Percentiles rank a stretch among this genome's conserved stretches.
phyloP scores from a whole-genome alignment of 306 rosid genomes.

The Citrullus colocynthis region DNA sequence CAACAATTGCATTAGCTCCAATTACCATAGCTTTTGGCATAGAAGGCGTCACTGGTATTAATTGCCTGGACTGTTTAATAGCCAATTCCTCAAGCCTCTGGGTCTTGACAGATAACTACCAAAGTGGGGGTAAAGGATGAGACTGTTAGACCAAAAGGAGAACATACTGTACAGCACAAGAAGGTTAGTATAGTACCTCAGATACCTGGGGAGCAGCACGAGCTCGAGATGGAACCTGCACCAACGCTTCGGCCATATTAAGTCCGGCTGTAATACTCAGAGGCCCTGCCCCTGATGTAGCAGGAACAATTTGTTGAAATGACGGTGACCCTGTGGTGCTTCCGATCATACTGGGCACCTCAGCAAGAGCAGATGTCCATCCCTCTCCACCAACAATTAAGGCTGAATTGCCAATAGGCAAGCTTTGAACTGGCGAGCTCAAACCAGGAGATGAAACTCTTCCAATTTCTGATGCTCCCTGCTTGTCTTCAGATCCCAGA shows the following conservation, averaged over 20 bases:
- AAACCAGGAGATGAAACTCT: constrained; percentile 86
- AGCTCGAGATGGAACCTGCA: constrained; percentile 71
- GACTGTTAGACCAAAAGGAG: constrained; percentile 8
- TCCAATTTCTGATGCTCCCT: constrained; percentile 49
- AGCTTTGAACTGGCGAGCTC: constrained; percentile 58
- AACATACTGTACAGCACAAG: neutral
- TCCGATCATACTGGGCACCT: constrained; percentile 63
- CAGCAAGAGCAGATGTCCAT: constrained; percentile 92
- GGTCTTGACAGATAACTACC: constrained; percentile 62
- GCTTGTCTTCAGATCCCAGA: constrained; percentile 83
- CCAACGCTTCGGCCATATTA: constrained; percentile 97
- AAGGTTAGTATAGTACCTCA: constrained; percentile 12
- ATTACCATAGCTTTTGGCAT: constrained; percentile 80
- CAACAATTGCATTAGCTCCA: constrained; percentile 11
- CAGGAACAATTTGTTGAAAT: constrained; percentile 39
- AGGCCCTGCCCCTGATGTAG: constrained; percentile 32
- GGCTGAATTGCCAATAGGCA: constrained; percentile 65
- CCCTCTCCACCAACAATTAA: constrained; percentile 94
- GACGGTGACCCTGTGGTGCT: constrained; percentile 48
- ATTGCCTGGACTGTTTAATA: constrained; percentile 87
- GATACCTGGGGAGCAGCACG: constrained; percentile 68
- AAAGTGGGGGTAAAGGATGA: neutral
- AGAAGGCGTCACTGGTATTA: constrained; percentile 90
- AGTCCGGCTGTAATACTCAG: constrained; percentile 54
- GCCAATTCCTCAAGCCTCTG: constrained; percentile 98